Percentiles rank a stretch among this genome's conserved stretches.
Evolutionary conservation across 2,329 filamentous ascomycete species (phyloP).

Genomic region (Rhinocladiella mackenziei): DNA sequence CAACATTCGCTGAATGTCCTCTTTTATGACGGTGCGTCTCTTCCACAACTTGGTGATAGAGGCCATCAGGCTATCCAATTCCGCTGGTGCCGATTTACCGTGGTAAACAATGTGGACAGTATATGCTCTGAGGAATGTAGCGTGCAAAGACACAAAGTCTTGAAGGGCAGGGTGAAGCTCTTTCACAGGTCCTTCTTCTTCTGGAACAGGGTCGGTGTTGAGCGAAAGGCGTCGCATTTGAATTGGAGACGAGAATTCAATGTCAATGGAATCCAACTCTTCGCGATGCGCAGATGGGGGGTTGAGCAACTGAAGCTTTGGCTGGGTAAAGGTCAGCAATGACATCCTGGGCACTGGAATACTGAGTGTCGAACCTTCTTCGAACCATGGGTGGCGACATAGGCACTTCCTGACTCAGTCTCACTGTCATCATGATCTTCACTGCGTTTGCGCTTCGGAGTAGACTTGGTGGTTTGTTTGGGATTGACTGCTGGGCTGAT

Average conservation of each 20-base stretch:
- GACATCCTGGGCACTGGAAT: not conserved
- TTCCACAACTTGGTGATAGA: constrained; percentile 67
- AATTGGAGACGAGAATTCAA: constrained; percentile 14
- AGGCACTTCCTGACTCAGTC: constrained; percentile 5
- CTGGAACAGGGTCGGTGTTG: not conserved
- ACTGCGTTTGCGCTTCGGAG: constrained; percentile 20
- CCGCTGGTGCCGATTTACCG: constrained; percentile 58
- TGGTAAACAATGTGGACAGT: constrained; percentile 67
- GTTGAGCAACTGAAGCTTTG: constrained; percentile 16
- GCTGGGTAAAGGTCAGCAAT: constrained; percentile 7
- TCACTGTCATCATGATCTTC: constrained; percentile 16
- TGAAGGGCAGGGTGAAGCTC: constrained; percentile 17
- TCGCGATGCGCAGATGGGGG: constrained; percentile 14
- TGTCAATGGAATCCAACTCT: constrained; percentile 7
- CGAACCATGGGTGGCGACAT: not conserved
- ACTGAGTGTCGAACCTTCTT: constrained; percentile 21
- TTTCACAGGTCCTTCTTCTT: not conserved
- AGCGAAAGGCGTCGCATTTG: constrained; percentile 19
- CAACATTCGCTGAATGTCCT: constrained; percentile 64
- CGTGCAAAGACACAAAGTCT: constrained; percentile 48
- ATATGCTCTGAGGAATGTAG: constrained; percentile 64
- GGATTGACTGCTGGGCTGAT: constrained; percentile 5
- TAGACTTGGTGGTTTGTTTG: constrained; percentile 6
- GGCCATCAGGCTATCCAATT: constrained; percentile 58
- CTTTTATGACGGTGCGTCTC: constrained; percentile 61